phyloP scores from a whole-genome alignment of 129 eudicot species.

The Centella asiatica region DNA sequence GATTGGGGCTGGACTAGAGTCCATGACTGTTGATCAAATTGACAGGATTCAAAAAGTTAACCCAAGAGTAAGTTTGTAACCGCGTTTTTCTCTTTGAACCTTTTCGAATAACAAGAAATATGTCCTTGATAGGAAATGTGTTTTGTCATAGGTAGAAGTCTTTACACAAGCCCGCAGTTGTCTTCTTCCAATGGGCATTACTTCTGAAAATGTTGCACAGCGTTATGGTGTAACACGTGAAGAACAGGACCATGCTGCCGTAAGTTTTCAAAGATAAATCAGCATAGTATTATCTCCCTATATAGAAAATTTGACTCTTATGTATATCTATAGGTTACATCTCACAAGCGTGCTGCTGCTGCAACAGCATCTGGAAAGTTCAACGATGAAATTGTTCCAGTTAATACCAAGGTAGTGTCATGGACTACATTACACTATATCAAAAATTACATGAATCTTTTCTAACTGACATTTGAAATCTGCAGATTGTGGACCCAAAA shows the following conservation, averaged over 20 bases:
- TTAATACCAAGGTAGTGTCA: constrained; percentile 43
- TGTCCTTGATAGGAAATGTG: background rate
- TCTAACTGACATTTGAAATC: constrained; percentile 1
- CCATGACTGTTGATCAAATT: constrained; percentile 42
- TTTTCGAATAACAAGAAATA: background rate
- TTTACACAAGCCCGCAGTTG: constrained; percentile 61
- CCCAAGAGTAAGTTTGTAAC: constrained; percentile 34
- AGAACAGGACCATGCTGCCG: constrained; percentile 71
- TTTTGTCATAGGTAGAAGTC: constrained; percentile 27
- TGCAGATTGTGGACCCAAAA: constrained; percentile 55
- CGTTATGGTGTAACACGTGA: constrained; percentile 59
- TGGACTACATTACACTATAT: background rate
- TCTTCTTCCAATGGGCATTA: constrained; percentile 73
- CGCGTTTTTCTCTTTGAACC: background rate
- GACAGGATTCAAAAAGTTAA: constrained; percentile 25
- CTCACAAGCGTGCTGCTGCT: constrained; percentile 59
- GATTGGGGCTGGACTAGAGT: constrained; percentile 63
- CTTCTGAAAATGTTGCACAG: constrained; percentile 62
- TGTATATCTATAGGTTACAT: constrained; percentile 30
- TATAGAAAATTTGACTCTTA: background rate
- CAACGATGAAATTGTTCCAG: constrained; percentile 60
- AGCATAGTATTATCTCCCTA: background rate
- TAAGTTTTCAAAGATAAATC: constrained; percentile 20
- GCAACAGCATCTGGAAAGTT: constrained; percentile 61
- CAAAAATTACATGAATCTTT: background rate